These are phyloP conservation scores for Fusarium avenaceum DNA, from an alignment of 2,329 filamentous ascomycete species.

Conservation along the genomic window DNA sequence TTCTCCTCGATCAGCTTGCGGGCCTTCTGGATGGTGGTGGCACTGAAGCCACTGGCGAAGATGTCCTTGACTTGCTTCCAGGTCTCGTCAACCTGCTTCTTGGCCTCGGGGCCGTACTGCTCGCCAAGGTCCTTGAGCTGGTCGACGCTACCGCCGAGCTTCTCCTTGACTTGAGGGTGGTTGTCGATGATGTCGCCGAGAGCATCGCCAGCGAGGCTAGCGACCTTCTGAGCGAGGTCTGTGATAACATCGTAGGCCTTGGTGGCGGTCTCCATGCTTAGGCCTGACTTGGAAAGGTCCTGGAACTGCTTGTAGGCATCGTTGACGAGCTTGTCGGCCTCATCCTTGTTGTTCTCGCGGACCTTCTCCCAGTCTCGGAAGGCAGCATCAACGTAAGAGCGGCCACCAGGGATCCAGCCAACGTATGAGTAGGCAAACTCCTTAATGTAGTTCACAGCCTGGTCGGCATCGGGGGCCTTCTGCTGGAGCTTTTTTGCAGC, in stretches of 20 bases:
- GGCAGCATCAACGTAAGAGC: conserved; percentile 74
- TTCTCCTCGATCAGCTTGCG: conserved; percentile 77
- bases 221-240: conserved; percentile 71
- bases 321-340: conserved; percentile 76
- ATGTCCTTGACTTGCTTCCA: conserved; percentile 76
- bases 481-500: conserved; percentile 72
- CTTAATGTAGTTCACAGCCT: conserved; percentile 75
- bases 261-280: conserved; percentile 73
- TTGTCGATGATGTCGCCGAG: conserved; percentile 76
- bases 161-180: conserved; percentile 79
- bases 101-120: conserved; percentile 79
- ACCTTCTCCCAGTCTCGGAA: conserved; percentile 80
- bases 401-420: conserved; percentile 78
- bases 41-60: conserved; percentile 71
- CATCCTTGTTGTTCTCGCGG: conserved; percentile 74
- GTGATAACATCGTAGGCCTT: conserved; percentile 73
- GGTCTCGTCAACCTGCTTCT: conserved; percentile 80
- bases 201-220: conserved; percentile 72
- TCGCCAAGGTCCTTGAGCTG: conserved; percentile 78
- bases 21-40: conserved; percentile 66
- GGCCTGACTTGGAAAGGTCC: conserved; percentile 68
- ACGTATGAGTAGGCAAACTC: conserved; percentile 77
- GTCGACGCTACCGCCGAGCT: conserved; percentile 76
- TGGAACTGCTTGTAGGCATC: conserved; percentile 78
- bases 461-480: conserved; percentile 73